Conservation (phyloP, 2,329 filamentous ascomycete genomes). For the Tolypocladium tropicale region DNA sequence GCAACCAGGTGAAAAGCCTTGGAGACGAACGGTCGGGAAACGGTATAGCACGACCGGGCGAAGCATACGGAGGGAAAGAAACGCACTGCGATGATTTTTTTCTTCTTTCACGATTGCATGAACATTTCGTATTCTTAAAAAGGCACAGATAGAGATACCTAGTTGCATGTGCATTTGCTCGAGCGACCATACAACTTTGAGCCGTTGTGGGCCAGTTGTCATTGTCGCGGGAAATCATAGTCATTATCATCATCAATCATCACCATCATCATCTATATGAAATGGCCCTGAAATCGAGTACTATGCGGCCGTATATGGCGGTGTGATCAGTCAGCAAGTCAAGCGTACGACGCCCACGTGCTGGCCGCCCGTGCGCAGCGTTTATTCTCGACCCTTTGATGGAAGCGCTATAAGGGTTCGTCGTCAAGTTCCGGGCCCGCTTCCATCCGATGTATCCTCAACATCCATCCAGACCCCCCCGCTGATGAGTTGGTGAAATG, state of each 20-base stretch:
- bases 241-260: not conserved
- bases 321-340: no score
- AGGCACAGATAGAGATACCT: conserved; percentile 2
- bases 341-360: not conserved
- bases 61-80: not conserved
- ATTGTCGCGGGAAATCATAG: not conserved
- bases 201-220: not conserved
- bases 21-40: not conserved
- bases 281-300: no score
- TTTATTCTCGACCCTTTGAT: not conserved
- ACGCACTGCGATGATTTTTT: not conserved
- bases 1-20: not conserved
- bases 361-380: not conserved
- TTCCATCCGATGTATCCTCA: not conserved
- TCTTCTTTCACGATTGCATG: not conserved
- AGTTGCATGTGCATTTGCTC: not conserved
- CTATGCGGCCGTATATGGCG: not conserved
- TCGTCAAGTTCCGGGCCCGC: not conserved
- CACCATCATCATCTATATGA: conserved; percentile 1
- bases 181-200: not conserved
- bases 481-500: conserved; percentile 38
- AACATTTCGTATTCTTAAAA: not conserved
- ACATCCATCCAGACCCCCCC: conserved; percentile 12
- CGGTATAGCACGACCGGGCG: not conserved
- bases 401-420: no score